A percentile compares a stretch with the other conserved stretches of the same genome.
phyloP scores from a whole-genome alignment of 1,284 basidiomycete species.

The Rugiboletus extremiorientalis region DNA sequence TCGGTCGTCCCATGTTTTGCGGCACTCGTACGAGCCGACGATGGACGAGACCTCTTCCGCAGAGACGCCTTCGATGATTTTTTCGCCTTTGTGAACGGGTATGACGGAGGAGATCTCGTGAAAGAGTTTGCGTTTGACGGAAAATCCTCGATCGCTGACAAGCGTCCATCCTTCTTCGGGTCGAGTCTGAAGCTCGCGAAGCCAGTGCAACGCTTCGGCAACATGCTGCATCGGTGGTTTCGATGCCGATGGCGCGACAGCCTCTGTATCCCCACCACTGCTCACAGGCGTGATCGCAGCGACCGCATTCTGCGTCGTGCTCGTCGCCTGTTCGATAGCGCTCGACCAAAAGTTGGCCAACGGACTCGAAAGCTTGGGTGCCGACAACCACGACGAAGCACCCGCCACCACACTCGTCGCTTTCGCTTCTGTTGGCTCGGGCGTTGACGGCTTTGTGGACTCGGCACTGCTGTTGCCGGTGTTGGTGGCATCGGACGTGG shows the following conservation, averaged over 20 bases:
- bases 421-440: constrained; percentile 21
- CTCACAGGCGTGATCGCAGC: constrained; percentile 64
- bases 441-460: constrained; percentile 20
- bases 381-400: constrained; percentile 45
- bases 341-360: constrained; percentile 70
- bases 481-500: constrained; percentile 11
- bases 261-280: constrained; percentile 35
- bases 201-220: constrained; percentile 77
- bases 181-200: constrained; percentile 73
- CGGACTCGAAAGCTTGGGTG: constrained; percentile 68
- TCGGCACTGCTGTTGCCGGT: constrained; percentile 30
- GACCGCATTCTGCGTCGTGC: constrained; percentile 69
- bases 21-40: constrained; percentile 68
- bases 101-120: constrained; percentile 80
- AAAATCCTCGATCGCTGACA: constrained; percentile 79
- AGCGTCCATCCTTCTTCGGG: constrained; percentile 74
- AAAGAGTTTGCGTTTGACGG: constrained; percentile 75
- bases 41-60: constrained; percentile 88
- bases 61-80: constrained; percentile 92
- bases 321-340: constrained; percentile 71
- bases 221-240: constrained; percentile 75
- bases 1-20: constrained; percentile 84
- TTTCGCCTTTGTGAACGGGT: constrained; percentile 86
- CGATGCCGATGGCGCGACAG: constrained; percentile 47
- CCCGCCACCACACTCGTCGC: not conserved